A percentile compares a stretch with the other conserved stretches of the same genome.
phyloP scores from a whole-genome alignment of 371 early-diverging fungal species.

The Mucor indicus region DNA sequence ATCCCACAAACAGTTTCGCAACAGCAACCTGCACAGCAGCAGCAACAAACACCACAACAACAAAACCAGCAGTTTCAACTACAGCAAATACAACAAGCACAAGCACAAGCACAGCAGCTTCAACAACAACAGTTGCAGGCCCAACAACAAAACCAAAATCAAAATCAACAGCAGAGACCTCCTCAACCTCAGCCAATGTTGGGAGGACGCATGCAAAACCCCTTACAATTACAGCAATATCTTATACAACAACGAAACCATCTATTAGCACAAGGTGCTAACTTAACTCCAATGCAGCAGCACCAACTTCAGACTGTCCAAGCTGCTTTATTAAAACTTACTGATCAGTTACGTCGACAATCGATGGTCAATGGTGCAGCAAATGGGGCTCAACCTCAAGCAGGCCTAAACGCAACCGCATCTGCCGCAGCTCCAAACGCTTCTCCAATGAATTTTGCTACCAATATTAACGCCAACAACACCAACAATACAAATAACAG shows the following conservation, averaged over 20 bases:
- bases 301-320: conserved; percentile 20
- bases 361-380: not conserved
- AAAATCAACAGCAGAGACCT: not conserved
- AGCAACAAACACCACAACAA: conserved; percentile 3
- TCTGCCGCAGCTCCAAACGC: not conserved
- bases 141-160: not conserved
- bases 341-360: conserved; percentile 24
- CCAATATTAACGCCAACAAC: not conserved
- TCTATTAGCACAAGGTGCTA: conserved; percentile 12
- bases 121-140: not conserved
- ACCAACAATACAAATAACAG: conserved; percentile 1
- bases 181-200: conserved; percentile 1
- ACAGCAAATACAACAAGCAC: not conserved
- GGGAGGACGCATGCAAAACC: conserved; percentile 18
- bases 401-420: not conserved
- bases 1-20: not conserved
- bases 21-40: conserved; percentile 5
- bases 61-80: not conserved
- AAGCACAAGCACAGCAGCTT: not conserved
- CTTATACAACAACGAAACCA: conserved; percentile 20
- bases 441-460: conserved; percentile 6
- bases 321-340: conserved; percentile 12
- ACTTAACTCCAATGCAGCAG: conserved; percentile 16
- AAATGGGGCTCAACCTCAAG: not conserved
- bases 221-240: conserved; percentile 22